Evolutionary conservation across 352 stramenopile species (phyloP).

Genomic region (Aphanomyces astaci): DNA sequence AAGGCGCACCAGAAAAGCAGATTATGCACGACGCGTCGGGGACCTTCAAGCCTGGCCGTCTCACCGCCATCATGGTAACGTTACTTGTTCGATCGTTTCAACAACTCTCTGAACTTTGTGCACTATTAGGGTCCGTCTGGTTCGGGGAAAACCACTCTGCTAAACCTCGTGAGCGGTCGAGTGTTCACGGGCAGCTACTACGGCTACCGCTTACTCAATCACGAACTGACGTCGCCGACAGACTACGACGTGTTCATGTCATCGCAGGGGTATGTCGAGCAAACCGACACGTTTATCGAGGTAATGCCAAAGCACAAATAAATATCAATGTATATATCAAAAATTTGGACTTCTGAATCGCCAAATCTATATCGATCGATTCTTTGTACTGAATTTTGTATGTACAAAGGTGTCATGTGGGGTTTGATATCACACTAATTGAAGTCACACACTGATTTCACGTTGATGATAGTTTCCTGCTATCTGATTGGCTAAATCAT

Average conservation of each 20-base stretch:
- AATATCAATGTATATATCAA: too few relatives aligned
- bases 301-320: too few relatives aligned
- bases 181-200: conserved; percentile 26
- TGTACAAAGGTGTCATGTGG: too few relatives aligned
- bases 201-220: conserved; percentile 34
- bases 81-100: neutral
- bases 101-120: neutral
- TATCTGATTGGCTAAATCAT: too few relatives aligned
- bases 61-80: conserved; percentile 49
- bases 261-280: conserved; percentile 23
- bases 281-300: conserved; percentile 25
- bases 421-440: too few relatives aligned
- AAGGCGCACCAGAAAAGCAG: conserved; percentile 12
- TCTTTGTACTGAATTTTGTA: too few relatives aligned
- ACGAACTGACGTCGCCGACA: neutral
- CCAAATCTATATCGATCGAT: too few relatives aligned
- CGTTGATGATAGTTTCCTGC: too few relatives aligned
- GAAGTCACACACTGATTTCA: too few relatives aligned
- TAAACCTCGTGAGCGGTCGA: conserved; percentile 42
- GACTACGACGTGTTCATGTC: conserved; percentile 21
- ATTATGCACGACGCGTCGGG: conserved; percentile 57
- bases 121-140: conserved; percentile 34
- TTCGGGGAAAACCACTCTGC: conserved; percentile 47
- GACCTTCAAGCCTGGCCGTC: conserved; percentile 43
- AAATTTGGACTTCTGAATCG: too few relatives aligned